Evolutionary conservation across 805 yeast species (phyloP), one percentile per base, ranked within the genome.

Genomic region (Maudiozyma serrabonitensis): DNA sequence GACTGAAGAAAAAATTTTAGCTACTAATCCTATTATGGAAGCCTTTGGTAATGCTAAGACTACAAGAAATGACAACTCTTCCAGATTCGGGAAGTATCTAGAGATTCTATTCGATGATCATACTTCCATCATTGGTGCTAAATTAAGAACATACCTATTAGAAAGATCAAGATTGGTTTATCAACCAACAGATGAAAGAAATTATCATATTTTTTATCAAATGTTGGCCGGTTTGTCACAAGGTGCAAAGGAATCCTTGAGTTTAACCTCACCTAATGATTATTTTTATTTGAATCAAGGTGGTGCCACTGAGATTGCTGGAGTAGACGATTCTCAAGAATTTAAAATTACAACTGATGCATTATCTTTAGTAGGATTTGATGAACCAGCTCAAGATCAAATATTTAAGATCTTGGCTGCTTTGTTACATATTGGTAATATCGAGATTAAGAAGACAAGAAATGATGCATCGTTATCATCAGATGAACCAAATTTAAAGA

Each of bases 41-140:
- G 82, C 95, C 0, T 88, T 88, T 67, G 96, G 96, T 47, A 88
- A 95, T 73, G 96, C 96, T 25, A 89, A 88, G 68, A 88, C 96
- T 0, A 75, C 88, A 54, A 78, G 96, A 64, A 88, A 88, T 66
- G 87, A 88, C 70, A 88, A 88, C 66, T 87, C 95, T n/a, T 87
- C 95, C 11, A 78, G 96, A 63, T 95, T 88, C 67, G 96, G 96
- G 50, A 88, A 88, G 68, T 91, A 91, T 66, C 74, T 91, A 57
- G 98, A 91, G 69, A 91, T 91, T 58, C 72, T 89, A 56, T 91
- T 91, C 67, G 85, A 88, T 68, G 68, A 76, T 21, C 63, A 78
- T 25, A 82, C 85, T 19, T 78, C 86, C 35, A 91, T 91, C 60
- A 84, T 89, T 58, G 99, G 98, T 63, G 99, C 99, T 7, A 77